Conservation (phyloP, 768 basidiomycete genomes). For the Lactarius tabidus region DNA sequence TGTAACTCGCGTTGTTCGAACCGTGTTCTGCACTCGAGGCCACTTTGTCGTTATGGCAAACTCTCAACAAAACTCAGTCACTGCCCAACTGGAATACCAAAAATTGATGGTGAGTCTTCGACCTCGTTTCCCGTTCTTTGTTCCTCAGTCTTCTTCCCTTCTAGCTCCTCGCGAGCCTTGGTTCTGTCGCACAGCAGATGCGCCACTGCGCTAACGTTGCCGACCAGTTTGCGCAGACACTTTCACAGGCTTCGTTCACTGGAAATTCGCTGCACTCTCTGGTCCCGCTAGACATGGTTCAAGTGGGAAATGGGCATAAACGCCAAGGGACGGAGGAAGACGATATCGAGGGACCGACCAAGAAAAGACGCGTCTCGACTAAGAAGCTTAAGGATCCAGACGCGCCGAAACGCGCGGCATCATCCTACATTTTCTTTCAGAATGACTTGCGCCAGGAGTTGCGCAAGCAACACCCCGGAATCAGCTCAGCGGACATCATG, state of each 20-base stretch:
- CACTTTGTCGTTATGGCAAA: conserved; percentile 23
- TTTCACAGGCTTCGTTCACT: conserved; percentile 38
- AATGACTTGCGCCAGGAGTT: conserved; percentile 79
- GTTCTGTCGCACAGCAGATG: conserved; percentile 57
- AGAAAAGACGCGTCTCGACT: conserved; percentile 49
- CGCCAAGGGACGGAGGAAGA: conserved; percentile 40
- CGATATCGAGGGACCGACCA: conserved; percentile 31
- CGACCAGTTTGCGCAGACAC: conserved; percentile 53
- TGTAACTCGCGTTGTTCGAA: not conserved
- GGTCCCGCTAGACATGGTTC: not conserved
- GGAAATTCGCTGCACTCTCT: conserved; percentile 5
- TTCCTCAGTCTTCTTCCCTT: conserved; percentile 19
- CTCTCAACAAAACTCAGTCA: conserved; percentile 22
- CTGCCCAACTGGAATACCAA: conserved; percentile 31
- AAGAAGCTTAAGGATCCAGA: conserved; percentile 84
- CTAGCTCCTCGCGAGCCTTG: conserved; percentile 55
- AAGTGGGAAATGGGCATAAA: conserved; percentile 39
- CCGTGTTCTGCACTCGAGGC: not conserved
- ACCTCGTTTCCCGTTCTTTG: not conserved
- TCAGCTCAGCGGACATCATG: conserved; percentile 72
- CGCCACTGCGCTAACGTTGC: conserved; percentile 57
- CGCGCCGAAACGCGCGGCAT: conserved; percentile 90
- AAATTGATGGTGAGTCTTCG: conserved; percentile 30
- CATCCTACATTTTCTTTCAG: conserved; percentile 92
- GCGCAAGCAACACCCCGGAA: conserved; percentile 56